A percentile compares a stretch with the other conserved stretches of the same genome.
Conservation (phyloP, 2,329 filamentous ascomycete genomes). For the Colletotrichum nymphaeae region DNA sequence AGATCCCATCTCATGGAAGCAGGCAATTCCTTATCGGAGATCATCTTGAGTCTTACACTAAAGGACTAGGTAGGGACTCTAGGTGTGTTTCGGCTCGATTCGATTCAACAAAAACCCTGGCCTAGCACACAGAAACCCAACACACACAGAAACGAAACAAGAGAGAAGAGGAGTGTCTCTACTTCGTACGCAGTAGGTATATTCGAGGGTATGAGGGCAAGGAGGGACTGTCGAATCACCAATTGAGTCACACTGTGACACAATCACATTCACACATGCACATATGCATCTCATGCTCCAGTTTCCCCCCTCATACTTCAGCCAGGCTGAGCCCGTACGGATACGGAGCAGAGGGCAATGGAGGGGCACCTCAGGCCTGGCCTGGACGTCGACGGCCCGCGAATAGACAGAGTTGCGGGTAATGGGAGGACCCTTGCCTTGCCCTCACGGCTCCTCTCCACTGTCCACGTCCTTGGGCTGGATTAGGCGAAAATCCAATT, state of each 20-base stretch:
- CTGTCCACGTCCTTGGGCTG: background rate
- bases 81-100: background rate
- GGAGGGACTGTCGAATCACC: background rate
- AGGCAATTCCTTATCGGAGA: background rate
- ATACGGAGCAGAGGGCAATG: background rate
- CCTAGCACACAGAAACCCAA: background rate
- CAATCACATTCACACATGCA: too few species aligned
- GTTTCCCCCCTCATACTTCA: background rate
- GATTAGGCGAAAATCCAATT: conserved; percentile 18
- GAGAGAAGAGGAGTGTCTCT: background rate
- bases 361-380: background rate
- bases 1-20: background rate
- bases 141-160: background rate
- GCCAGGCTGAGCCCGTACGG: background rate
- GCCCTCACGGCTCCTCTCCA: background rate
- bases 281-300: background rate
- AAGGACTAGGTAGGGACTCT: background rate
- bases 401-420: background rate
- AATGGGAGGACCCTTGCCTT: background rate
- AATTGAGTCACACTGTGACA: background rate
- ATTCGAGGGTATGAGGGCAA: background rate
- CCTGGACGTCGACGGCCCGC: background rate
- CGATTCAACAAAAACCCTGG: background rate
- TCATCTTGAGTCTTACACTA: background rate
- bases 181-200: too few species aligned